Evolutionary conservation across 164 flowering plant genomes (phyloP), one percentile per base, ranked within the genome.

Genomic region (Amborella trichopoda): DNA sequence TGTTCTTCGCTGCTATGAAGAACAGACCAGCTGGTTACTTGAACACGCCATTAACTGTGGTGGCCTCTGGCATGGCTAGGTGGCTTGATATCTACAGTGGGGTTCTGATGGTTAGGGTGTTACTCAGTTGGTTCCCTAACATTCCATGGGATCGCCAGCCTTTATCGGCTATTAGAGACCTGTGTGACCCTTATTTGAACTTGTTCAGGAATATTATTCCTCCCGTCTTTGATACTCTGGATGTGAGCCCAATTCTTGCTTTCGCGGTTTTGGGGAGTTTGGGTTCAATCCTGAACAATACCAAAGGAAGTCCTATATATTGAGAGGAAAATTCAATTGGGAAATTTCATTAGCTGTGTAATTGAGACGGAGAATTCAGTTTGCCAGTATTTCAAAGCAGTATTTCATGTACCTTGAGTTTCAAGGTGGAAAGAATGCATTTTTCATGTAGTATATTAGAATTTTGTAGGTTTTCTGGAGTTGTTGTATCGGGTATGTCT

Each of bases 121-220:
- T 91, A 67, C 81, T 91, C n/a, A 84, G 95, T 60, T 87, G 99
- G 99, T 91, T 91, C 63, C 99, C 99, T 0, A 91, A 87, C 68
- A 80, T 89, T 23, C 95, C 95, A 0, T 85, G 95, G 97, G 97
- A 89, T 1, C 66, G 81, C 12, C 97, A 89, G 68, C 97, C 95
- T 0, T 46, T 85, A 8, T 76, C 90, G 2, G 97, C 97, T 0
- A 78, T 90, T 46, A 51, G 98, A 55, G 98, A 90, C 51, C 60
- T 90, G 28, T 90, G 98, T 44, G 94, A 90, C 58, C 98, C 98
- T 0, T 90, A 79, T 46, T 47, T 90, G 73, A 90, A 75, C 53
- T 53, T 90, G 45, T 89, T 89, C 46, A 62, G 95, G 73, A 80
- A 78, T 34, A 74, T 85, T 6, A 82, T 89, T 42, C 97, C 97